Evolutionary conservation across 2,329 filamentous ascomycete species (phyloP).

Genomic region (Botrytis paeoniae): DNA sequence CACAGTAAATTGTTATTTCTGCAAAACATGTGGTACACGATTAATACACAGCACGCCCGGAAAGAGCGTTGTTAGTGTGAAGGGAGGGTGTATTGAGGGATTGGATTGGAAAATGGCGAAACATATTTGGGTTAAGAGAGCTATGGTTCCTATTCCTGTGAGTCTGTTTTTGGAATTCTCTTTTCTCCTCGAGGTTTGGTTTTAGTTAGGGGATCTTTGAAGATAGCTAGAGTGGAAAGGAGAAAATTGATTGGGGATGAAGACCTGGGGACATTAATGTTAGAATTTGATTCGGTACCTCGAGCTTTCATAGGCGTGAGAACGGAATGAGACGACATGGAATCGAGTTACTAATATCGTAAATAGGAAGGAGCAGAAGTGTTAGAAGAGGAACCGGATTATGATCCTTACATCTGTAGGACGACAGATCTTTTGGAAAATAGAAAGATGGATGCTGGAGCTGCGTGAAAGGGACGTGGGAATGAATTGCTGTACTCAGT

Average conservation of each 20-base stretch:
- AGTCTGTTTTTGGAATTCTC: background rate
- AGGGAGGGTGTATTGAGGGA: constrained; percentile 63
- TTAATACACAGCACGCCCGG: constrained; percentile 60
- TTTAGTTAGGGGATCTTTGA: background rate
- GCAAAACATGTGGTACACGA: constrained; percentile 62
- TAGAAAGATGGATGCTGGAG: constrained; percentile 10
- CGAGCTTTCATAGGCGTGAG: background rate
- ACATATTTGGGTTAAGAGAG: constrained; percentile 48
- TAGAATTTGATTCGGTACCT: background rate
- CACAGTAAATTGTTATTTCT: constrained; percentile 63
- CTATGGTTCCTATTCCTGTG: constrained; percentile 61
- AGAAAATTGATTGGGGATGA: background rate
- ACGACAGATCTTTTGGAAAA: constrained; percentile 7
- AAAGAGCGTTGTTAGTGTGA: constrained; percentile 61
- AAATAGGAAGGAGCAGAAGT: constrained; percentile 52
- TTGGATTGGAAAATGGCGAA: constrained; percentile 59
- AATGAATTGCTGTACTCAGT: background rate
- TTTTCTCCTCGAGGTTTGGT: background rate
- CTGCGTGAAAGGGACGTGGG: background rate
- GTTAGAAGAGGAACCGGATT: constrained; percentile 51
- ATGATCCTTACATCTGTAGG: constrained; percentile 14
- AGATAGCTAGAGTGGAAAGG: background rate
- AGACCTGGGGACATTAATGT: background rate
- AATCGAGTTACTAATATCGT: background rate
- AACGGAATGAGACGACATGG: background rate